Percentiles rank a stretch among this genome's conserved stretches.
These are phyloP conservation scores for Scleromitrula shiraiana DNA, from an alignment of 2,329 filamentous ascomycete species.

Conservation along the genomic window DNA sequence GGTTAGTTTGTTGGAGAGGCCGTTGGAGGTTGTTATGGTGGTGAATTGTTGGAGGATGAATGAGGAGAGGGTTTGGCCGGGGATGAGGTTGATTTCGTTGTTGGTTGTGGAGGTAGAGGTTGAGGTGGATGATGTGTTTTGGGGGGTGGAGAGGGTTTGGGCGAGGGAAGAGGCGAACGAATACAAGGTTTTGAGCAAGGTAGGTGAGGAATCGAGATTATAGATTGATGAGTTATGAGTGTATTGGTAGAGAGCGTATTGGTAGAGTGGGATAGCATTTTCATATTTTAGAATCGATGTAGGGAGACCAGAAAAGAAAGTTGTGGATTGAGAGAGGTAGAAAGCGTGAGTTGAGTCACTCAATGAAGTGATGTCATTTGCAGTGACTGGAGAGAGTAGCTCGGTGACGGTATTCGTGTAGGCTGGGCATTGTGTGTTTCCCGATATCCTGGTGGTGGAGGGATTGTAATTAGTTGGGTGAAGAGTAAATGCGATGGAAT, in stretches of 20 bases:
- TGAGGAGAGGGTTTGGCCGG: slow-evolving; percentile 44
- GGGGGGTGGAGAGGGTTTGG: slow-evolving; percentile 36
- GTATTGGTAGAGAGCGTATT: slow-evolving; percentile 47
- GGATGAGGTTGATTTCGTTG: slow-evolving; percentile 43
- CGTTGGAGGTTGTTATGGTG: slow-evolving; percentile 34
- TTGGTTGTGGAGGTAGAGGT: too few species aligned
- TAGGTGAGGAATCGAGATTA: slow-evolving; percentile 35
- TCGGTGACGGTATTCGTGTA: slow-evolving; percentile 4
- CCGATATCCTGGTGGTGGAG: slow-evolving; percentile 21
- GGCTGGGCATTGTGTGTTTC: slow-evolving; percentile 19
- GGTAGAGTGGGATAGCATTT: slow-evolving; percentile 52
- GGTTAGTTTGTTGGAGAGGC: slow-evolving; percentile 39
- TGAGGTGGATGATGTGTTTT: too few species aligned
- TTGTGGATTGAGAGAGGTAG: slow-evolving; percentile 18
- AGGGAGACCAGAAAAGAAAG: slow-evolving; percentile 16
- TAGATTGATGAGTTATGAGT: slow-evolving; percentile 40
- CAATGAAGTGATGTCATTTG: background rate
- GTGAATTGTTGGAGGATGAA: slow-evolving; percentile 37
- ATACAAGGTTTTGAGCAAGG: slow-evolving; percentile 44
- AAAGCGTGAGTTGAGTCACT: slow-evolving; percentile 11
- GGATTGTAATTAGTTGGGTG: background rate
- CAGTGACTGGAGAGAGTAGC: too few species aligned
- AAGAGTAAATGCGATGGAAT: background rate
- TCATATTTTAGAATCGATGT: slow-evolving; percentile 18
- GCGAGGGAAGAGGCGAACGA: slow-evolving; percentile 63